These are phyloP conservation scores for Penicillium cataractarum DNA, from an alignment of 495 filamentous ascomycete species.

Conservation along the genomic window DNA sequence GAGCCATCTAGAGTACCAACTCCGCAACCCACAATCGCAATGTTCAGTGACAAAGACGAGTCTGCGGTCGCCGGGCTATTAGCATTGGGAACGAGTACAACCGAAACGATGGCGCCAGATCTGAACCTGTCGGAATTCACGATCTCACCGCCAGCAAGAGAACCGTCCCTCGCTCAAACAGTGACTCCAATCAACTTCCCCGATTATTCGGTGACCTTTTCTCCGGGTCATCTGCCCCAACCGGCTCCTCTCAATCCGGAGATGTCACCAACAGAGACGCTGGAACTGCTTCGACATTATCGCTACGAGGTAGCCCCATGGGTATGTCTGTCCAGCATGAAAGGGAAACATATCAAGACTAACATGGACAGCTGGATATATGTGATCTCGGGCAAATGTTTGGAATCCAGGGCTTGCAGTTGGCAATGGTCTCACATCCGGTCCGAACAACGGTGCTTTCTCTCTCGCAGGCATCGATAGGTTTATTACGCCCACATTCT, in stretches of 20 bases:
- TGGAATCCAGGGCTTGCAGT: constrained; percentile 34
- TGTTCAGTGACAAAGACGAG: constrained; percentile 36
- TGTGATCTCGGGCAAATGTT: constrained; percentile 38
- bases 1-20: not conserved
- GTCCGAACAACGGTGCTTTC: constrained; percentile 30
- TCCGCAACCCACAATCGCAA: not conserved
- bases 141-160: constrained; percentile 9
- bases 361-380: constrained; percentile 33
- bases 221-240: not conserved
- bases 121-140: constrained; percentile 18
- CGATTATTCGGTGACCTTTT: not conserved
- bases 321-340: constrained; percentile 24
- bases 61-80: constrained; percentile 37
- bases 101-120: constrained; percentile 4
- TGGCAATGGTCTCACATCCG: constrained; percentile 27
- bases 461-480: constrained; percentile 31
- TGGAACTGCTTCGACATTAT: constrained; percentile 40
- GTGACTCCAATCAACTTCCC: not conserved
- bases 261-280: constrained; percentile 20
- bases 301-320: constrained; percentile 42
- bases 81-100: constrained; percentile 33
- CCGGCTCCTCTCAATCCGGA: not conserved
- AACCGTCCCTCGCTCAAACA: not conserved
- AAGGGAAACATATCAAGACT: not conserved
- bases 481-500: constrained; percentile 9